These are phyloP conservation scores for Apophysomyces ossiformis DNA, from an alignment of 371 early-diverging fungal genomes.

Conservation along the genomic window DNA sequence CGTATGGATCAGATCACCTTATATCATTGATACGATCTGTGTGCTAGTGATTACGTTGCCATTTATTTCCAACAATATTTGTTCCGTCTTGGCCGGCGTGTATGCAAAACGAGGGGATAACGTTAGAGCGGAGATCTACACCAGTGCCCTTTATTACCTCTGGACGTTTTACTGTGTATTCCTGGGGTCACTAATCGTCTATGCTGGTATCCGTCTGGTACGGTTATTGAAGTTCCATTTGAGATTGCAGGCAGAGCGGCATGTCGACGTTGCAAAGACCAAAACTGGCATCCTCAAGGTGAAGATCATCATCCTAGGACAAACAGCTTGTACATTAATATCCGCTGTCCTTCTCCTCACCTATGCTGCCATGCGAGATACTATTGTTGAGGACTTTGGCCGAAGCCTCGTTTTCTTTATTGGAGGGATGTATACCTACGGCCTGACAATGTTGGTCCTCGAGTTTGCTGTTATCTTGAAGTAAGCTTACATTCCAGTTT, in stretches of 20 bases:
- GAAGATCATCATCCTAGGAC: constrained; percentile 20
- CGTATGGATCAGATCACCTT: constrained; percentile 25
- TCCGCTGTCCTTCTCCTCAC: constrained; percentile 32
- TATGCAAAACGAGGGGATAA: constrained; percentile 30
- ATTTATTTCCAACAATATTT: constrained; percentile 39
- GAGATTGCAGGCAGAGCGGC: constrained; percentile 24
- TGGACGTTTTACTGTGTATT: constrained; percentile 23
- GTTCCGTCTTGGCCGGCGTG: constrained; percentile 28
- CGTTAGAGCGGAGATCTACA: constrained; percentile 25
- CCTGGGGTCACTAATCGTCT: constrained; percentile 16
- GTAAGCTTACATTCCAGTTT: constrained; percentile 19
- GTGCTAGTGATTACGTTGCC: constrained; percentile 26
- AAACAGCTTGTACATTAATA: constrained; percentile 25
- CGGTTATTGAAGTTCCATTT: constrained; percentile 24
- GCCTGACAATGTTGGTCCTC: constrained; percentile 32
- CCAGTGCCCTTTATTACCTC: constrained; percentile 29
- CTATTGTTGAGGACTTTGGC: constrained; percentile 13
- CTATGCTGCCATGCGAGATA: constrained; percentile 29
- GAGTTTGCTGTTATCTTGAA: constrained; percentile 35
- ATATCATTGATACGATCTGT: constrained; percentile 27
- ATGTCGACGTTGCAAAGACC: constrained; percentile 27
- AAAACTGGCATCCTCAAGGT: constrained; percentile 38
- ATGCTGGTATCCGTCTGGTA: constrained; percentile 26
- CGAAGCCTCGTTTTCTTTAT: constrained; percentile 28
- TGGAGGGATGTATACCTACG: constrained; percentile 34